Base-by-base conservation (phyloP, 2,329 filamentous ascomycete species). In the Juglanconis juglandina region DNA sequence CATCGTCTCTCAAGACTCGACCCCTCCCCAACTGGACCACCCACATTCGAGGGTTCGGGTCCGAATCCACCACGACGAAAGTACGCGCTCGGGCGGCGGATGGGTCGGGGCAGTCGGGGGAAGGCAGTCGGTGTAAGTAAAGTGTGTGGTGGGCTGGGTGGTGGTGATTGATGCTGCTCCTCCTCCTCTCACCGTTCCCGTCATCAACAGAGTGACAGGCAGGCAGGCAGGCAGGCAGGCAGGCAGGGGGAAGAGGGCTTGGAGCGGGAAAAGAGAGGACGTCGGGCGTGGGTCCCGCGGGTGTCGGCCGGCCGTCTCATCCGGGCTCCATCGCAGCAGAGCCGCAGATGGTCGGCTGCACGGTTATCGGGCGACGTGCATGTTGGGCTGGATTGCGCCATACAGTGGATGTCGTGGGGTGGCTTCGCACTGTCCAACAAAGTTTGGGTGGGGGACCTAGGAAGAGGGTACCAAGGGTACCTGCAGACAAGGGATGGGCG, bases 331-430 rank as follows among this genome's bases (percentile, higher is more conserved):
- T 48, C 41, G 41, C 46, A 41, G 54, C 58, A 63, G 58, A 63
- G 58, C 60, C 60, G 61, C 61, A 62, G 54, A 47, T 54, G 24
- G 50, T 53, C 60, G 60, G 60, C 56, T 59, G 53, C 51, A 33
- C 61, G 61, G 61, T 47, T 63, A 60, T 63, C 61, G 61, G 61
- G 49, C 17, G 59, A 53, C 57, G 56, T 60, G 60, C 60, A 60
- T 56, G 47, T 56, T 60, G 57, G 50, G 30, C 50, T 54, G 53
- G 60, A 62, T 62, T 55, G 60, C 60, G 57, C 60, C 42, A 62
- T 62, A 53, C 48, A 47, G 39, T 59, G 47, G 32, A 30, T 49
- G 24, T 24, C 24, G 24, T 37, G 17, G 2, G 39, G 39, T n/a
- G 47, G 39, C 11, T 33, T 46, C 37, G 39, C 53, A 60, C 58